Conservation (phyloP, 768 basidiomycete species). For the Tylopilus balloui region DNA sequence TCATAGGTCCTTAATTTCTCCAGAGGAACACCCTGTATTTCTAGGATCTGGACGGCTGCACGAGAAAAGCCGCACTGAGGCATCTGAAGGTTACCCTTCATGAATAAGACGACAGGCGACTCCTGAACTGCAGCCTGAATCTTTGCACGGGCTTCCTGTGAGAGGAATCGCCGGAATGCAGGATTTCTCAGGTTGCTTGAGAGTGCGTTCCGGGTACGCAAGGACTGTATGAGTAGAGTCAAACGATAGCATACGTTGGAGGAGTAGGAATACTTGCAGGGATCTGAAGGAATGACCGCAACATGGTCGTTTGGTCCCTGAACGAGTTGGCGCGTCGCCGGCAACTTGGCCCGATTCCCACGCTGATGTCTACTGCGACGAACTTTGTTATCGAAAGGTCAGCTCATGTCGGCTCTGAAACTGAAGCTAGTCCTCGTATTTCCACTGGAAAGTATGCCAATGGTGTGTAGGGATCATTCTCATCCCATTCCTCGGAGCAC, state of each 20-base stretch:
- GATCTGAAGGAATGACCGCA: too few relatives aligned
- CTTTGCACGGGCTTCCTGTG: slow-evolving; percentile 54
- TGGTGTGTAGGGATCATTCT: too few relatives aligned
- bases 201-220: slow-evolving; percentile 7
- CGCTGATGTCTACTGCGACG: too few relatives aligned
- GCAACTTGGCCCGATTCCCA: too few relatives aligned
- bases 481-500: too few relatives aligned
- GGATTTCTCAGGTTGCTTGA: slow-evolving; percentile 7
- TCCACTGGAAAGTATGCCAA: too few relatives aligned
- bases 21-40: slow-evolving; percentile 70
- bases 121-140: slow-evolving; percentile 71
- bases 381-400: too few relatives aligned
- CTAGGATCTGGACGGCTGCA: slow-evolving; percentile 87
- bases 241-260: neutral
- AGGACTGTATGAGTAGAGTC: slow-evolving; percentile 2
- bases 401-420: too few relatives aligned
- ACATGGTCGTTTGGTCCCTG: too few relatives aligned
- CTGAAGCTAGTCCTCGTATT: too few relatives aligned
- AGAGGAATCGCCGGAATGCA: slow-evolving; percentile 45
- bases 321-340: too few relatives aligned
- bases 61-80: slow-evolving; percentile 97
- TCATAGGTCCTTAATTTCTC: slow-evolving; percentile 89
- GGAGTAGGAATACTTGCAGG: slow-evolving; percentile 13
- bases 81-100: slow-evolving; percentile 88
- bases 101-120: slow-evolving; percentile 89